Evolutionary conservation across 352 stramenopile species (phyloP).

Genomic region (Saprolegnia diclina): DNA sequence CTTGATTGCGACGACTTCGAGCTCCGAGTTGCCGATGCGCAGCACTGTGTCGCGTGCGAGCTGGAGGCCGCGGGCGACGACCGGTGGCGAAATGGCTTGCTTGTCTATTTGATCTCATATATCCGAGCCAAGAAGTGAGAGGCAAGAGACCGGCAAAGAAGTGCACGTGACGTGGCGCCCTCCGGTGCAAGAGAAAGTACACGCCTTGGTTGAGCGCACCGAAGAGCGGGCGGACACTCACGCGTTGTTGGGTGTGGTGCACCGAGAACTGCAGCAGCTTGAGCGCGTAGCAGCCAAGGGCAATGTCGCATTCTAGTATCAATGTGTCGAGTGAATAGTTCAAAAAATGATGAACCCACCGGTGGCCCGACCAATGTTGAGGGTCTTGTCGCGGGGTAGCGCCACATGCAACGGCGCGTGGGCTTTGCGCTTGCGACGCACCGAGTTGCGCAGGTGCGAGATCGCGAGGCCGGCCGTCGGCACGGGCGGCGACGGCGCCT

Average conservation of each 20-base stretch:
- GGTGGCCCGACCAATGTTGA: slow-evolving; percentile 12
- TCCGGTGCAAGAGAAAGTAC: slow-evolving; percentile 15
- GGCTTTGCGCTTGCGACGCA: neutral
- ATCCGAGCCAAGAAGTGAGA: too few species aligned
- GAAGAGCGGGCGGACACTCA: slow-evolving; percentile 16
- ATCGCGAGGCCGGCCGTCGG: slow-evolving; percentile 8
- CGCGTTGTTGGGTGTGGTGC: neutral
- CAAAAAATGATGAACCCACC: neutral
- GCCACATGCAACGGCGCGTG: neutral
- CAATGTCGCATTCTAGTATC: slow-evolving; percentile 20
- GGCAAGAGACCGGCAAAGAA: neutral
- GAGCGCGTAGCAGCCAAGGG: slow-evolving; percentile 6
- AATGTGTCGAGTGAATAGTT: too few species aligned
- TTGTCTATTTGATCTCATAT: neutral
- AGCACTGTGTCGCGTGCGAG: neutral
- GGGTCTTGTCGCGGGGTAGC: slow-evolving; percentile 11
- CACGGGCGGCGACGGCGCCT: neutral
- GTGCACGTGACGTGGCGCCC: neutral
- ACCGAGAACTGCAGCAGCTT: slow-evolving; percentile 23
- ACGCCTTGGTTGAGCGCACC: slow-evolving; percentile 22
- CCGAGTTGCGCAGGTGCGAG: neutral
- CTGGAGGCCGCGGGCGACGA: neutral
- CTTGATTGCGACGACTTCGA: slow-evolving; percentile 19
- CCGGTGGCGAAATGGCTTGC: neutral
- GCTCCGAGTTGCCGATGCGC: slow-evolving; percentile 16